phyloP scores from a whole-genome alignment of 2,329 filamentous ascomycete species.

The Hirsutella rhossiliensis region DNA sequence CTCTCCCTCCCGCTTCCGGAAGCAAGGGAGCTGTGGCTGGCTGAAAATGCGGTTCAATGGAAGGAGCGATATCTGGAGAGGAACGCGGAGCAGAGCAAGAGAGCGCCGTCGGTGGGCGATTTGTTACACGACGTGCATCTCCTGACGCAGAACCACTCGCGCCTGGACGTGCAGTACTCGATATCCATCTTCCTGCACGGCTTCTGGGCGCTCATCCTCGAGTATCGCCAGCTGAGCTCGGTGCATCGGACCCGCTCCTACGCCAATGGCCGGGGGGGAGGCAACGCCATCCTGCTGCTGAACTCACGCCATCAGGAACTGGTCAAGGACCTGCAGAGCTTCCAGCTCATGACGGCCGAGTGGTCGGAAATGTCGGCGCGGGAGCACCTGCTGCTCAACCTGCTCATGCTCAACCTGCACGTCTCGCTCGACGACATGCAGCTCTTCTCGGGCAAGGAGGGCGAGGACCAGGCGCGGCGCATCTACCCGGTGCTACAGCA shows the following conservation, averaged over 20 bases:
- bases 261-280: slow-evolving; percentile 24
- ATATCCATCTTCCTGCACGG: slow-evolving; percentile 51
- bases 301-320: slow-evolving; percentile 50
- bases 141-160: slow-evolving; percentile 33
- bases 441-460: slow-evolving; percentile 55
- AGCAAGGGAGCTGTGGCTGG: slow-evolving; percentile 51
- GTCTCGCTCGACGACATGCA: slow-evolving; percentile 54
- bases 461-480: slow-evolving; percentile 49
- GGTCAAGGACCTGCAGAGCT: slow-evolving; percentile 39
- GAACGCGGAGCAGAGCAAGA: slow-evolving; percentile 22
- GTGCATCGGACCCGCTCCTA: slow-evolving; percentile 36
- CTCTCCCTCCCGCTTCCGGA: slow-evolving; percentile 54
- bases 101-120: slow-evolving; percentile 40
- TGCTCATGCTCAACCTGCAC: slow-evolving; percentile 52
- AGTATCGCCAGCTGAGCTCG: slow-evolving; percentile 49
- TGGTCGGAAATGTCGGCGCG: slow-evolving; percentile 32
- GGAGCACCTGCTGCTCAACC: slow-evolving; percentile 35
- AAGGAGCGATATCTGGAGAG: slow-evolving; percentile 43
- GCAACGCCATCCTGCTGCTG: slow-evolving; percentile 32
- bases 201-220: slow-evolving; percentile 53
- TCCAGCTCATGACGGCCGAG: slow-evolving; percentile 28
- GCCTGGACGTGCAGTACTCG: slow-evolving; percentile 43
- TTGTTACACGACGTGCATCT: slow-evolving; percentile 43
- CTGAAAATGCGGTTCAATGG: slow-evolving; percentile 51
- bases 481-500: slow-evolving; percentile 45